Evolutionary conservation across 2,329 filamentous ascomycete genomes (phyloP), one percentile per base, ranked within the genome.

Genomic region (Septoria linicola): DNA sequence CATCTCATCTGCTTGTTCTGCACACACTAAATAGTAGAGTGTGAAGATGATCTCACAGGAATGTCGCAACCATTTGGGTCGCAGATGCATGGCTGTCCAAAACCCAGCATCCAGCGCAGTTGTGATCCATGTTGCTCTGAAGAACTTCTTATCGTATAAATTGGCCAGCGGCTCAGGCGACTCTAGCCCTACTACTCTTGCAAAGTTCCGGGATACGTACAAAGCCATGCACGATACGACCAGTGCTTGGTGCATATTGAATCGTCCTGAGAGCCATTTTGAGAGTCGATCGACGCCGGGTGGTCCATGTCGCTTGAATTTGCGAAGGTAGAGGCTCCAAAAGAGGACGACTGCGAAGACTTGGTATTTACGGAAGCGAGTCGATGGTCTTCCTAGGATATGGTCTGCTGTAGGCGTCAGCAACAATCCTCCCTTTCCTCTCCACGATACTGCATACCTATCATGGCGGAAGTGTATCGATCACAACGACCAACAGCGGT

Each of bases 31-130:
- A 68, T 99, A 99, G 71, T 96, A 99, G 8, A 87, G 67, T 0
- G 88, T 88, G 70, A 96, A 97, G 40, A 89, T 75, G 16, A 97
- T 77, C 66, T 89, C 90, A 8, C 87, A 82, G 11, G 96, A 67
- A 67, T 97, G 91, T 32, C 90, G 80, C 35, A 96, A 61, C 82
- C 88, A 91, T 63, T 87, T 90, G 41, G 77, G 77, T 50, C 81
- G 82, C 58, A 99, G 91, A 63, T 84, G 86, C 93, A 99, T 99
- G 27, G 93, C 93, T 0, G 90, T 96, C 93, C 93, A 99, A 70
- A 96, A 99, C 1, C 93, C 93, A 4, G 93, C 93, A 64, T 99
- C 93, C 54, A 99, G 73, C 0, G 90, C 93, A 0, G 93, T 99
- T 46, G 93, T 84, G 13, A 97, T 82, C 93, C 93, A 99, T 67